phyloP scores from a whole-genome alignment of 371 early-diverging fungal species.

The Lichtheimia corymbifera region DNA sequence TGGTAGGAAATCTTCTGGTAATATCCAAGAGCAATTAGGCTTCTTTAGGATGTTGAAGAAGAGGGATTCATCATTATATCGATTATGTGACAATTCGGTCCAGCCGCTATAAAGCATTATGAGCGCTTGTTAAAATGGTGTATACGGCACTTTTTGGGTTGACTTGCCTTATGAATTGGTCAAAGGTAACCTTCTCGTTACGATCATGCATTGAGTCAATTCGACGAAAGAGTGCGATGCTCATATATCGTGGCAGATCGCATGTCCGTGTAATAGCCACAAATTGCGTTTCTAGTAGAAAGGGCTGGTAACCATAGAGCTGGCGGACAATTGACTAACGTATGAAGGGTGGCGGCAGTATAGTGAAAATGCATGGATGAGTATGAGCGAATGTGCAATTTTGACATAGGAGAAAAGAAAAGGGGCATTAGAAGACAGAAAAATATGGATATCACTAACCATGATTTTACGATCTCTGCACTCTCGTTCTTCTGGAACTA shows the following conservation, averaged over 20 bases:
- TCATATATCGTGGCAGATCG: constrained; percentile 63
- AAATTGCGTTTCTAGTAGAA: constrained; percentile 49
- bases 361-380: neutral
- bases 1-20: constrained; percentile 47
- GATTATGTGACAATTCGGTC: constrained; percentile 27
- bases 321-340: constrained; percentile 26
- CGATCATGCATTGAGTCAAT: constrained; percentile 25
- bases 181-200: constrained; percentile 23
- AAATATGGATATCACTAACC: constrained; percentile 19
- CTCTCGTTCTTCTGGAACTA: constrained; percentile 26
- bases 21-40: constrained; percentile 23
- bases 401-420: neutral
- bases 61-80: constrained; percentile 44
- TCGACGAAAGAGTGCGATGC: constrained; percentile 60
- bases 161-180: constrained; percentile 24
- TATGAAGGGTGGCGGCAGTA: neutral
- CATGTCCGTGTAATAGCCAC: constrained; percentile 57
- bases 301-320: constrained; percentile 23
- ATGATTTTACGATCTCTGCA: constrained; percentile 25
- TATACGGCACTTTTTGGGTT: no score
- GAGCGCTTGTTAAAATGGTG: no score
- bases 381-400: neutral
- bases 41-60: constrained; percentile 42
- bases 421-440: neutral
- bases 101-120: constrained; percentile 31